Evolutionary conservation across 805 yeast genomes (phyloP).

Genomic region (Priceomyces castillae): DNA sequence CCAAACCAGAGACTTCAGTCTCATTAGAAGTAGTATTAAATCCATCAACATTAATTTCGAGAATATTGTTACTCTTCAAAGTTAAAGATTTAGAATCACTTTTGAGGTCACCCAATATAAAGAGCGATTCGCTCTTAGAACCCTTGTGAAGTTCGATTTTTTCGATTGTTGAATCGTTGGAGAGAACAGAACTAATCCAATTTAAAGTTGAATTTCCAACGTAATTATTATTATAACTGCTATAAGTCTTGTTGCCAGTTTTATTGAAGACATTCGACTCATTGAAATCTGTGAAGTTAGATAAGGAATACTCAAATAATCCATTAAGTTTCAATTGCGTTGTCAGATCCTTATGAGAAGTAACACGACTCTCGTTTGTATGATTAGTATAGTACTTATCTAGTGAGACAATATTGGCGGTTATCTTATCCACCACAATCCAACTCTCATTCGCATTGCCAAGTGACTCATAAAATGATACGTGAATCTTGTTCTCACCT

Average conservation of each 20-base stretch:
- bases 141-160: conserved; percentile 25
- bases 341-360: conserved; percentile 18
- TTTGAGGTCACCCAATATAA: conserved; percentile 48
- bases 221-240: conserved; percentile 31
- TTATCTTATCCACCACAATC: conserved; percentile 71
- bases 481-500: conserved; percentile 29
- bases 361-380: conserved; percentile 14
- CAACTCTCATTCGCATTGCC: conserved; percentile 29
- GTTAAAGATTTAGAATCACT: conserved; percentile 32
- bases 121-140: conserved; percentile 30
- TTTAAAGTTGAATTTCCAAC: conserved; percentile 43
- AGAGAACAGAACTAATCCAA: conserved; percentile 28
- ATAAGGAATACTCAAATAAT: conserved; percentile 73
- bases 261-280: conserved; percentile 22
- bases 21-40: conserved; percentile 35
- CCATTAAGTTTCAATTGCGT: conserved; percentile 57
- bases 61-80: conserved; percentile 25
- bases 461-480: conserved; percentile 23
- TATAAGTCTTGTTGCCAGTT: conserved; percentile 17
- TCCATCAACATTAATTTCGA: conserved; percentile 23
- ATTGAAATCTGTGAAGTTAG: conserved; percentile 53
- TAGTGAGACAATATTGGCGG: conserved; percentile 46
- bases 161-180: conserved; percentile 32
- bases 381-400: conserved; percentile 36
- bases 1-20: conserved; percentile 15